These are phyloP conservation scores for Dioscorea zingiberensis DNA, from an alignment of 106 monocot genomes.

Conservation along the genomic window DNA sequence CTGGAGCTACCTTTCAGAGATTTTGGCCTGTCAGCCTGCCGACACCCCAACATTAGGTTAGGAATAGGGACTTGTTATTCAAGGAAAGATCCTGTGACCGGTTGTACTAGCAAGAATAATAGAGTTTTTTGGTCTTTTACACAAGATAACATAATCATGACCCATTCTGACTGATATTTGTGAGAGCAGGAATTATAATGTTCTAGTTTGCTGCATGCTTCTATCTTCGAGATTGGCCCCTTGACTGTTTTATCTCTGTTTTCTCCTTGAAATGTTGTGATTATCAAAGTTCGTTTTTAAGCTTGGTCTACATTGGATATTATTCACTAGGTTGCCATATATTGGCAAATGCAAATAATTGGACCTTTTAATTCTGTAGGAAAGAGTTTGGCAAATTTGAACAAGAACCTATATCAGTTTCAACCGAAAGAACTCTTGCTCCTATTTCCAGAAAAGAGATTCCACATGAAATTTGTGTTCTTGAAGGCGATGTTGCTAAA, in stretches of 20 bases:
- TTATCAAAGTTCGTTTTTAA: background rate
- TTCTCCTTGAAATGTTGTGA: background rate
- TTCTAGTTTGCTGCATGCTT: too few relatives aligned
- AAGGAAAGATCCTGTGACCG: too few relatives aligned
- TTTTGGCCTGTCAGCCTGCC: too few relatives aligned
- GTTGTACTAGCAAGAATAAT: too few relatives aligned
- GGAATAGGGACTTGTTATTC: too few relatives aligned
- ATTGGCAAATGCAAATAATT: background rate
- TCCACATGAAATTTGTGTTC: slow-evolving; percentile 15
- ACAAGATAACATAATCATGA: too few relatives aligned
- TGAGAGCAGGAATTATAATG: too few relatives aligned
- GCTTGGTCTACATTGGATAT: background rate
- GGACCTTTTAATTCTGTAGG: slow-evolving; percentile 21
- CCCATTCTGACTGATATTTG: too few relatives aligned
- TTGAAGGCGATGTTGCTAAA: slow-evolving; percentile 32
- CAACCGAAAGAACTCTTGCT: slow-evolving; percentile 19
- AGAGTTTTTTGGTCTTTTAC: too few relatives aligned
- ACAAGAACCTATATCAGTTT: slow-evolving; percentile 18
- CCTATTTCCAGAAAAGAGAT: slow-evolving; percentile 23
- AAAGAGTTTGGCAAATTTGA: slow-evolving; percentile 29
- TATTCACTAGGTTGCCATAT: background rate
- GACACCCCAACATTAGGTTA: too few relatives aligned
- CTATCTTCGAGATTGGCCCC: background rate
- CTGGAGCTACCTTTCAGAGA: too few relatives aligned
- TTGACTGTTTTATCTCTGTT: background rate